Evolutionary conservation across 257 asterid species (phyloP), one percentile per base, ranked within the genome.

Genomic region (Jasminum sambac): DNA sequence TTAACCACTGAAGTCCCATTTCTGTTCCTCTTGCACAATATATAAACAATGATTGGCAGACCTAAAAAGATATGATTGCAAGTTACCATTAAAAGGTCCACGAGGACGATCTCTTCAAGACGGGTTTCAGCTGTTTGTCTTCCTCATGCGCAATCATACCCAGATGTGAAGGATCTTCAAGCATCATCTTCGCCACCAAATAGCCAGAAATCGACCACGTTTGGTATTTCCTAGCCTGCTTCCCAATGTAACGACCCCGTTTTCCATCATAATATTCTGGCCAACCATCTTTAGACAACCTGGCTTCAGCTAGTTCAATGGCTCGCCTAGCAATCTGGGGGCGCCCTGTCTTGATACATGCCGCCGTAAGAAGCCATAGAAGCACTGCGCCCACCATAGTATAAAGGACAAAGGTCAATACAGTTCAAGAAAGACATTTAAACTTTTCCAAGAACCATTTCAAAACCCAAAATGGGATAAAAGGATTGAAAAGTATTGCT

Each of bases 231-330:
- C 90, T 82, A 17, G 90, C 88, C 77, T 87, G 93, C 71, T 87
- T 87, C 69, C 93, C 93, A 59, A 85, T 67, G 63, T 42, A 85
- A 24, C 87, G 69, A 11, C 93, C 93, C 3, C 26, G 81, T 79
- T 83, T 87, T 36, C 93, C 90, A 66, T 85, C 93, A 43, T 85
- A 87, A 59, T 87, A 87, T 62, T 87, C 93, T 60, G 93, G 93
- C 90, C 93, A 87, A 21, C 88, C 83, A 59, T 87, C 93, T 83
- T 81, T 87, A 5, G 87, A 78, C 58, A 87, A 72, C 72, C 88
- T 80, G 17, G 68, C 58, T 65, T 87, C 93, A 23, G 85, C 86
- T 34, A 83, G 85, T 68, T 83, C 90, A 38, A 87, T 79, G 41
- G 93, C 93, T 37, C 88, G 88, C 62, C 90, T 78, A 1, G 93